phyloP scores from a whole-genome alignment of 768 basidiomycete species.

The Auriscalpium vulgare region DNA sequence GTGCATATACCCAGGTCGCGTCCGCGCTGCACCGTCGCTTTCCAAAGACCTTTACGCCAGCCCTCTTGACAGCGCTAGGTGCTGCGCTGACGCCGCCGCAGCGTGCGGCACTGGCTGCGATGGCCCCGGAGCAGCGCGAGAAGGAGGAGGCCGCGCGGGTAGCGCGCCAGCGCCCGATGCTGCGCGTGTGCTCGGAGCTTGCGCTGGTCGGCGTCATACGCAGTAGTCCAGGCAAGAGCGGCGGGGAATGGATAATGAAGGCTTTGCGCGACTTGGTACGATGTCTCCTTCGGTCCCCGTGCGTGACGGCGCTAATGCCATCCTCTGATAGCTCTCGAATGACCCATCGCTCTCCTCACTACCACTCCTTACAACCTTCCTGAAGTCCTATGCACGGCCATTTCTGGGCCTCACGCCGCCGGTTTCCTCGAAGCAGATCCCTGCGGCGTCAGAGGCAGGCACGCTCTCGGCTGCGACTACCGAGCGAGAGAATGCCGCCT shows the following conservation, averaged over 20 bases:
- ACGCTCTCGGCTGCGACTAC: conserved; percentile 37
- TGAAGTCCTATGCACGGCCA: conserved; percentile 85
- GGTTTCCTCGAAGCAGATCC: conserved; percentile 48
- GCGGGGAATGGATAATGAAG: conserved; percentile 88
- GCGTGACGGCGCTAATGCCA: conserved; percentile 7
- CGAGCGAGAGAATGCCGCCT: conserved; percentile 20
- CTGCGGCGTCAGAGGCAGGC: conserved; percentile 46
- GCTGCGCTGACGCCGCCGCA: conserved; percentile 52
- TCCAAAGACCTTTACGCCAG: conserved; percentile 68
- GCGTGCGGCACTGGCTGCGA: conserved; percentile 42
- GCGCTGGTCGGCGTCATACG: conserved; percentile 80
- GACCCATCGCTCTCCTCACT: conserved; percentile 83
- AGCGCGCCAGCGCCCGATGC: conserved; percentile 71
- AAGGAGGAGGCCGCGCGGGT: conserved; percentile 84
- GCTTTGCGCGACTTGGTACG: conserved; percentile 76
- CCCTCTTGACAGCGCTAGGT: conserved; percentile 52
- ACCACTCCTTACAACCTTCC: conserved; percentile 84
- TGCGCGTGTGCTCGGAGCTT: conserved; percentile 85
- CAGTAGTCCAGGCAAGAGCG: conserved; percentile 61
- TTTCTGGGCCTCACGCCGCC: conserved; percentile 73
- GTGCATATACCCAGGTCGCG: conserved; percentile 52
- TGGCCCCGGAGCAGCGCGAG: conserved; percentile 76
- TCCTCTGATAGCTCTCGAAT: conserved; percentile 58
- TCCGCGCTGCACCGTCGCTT: conserved; percentile 86
- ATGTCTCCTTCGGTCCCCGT: conserved; percentile 14